A percentile compares a stretch with the other conserved stretches of the same genome.
Conservation (phyloP, 1,284 basidiomycete genomes). For the Retiboletus flavoniger region DNA sequence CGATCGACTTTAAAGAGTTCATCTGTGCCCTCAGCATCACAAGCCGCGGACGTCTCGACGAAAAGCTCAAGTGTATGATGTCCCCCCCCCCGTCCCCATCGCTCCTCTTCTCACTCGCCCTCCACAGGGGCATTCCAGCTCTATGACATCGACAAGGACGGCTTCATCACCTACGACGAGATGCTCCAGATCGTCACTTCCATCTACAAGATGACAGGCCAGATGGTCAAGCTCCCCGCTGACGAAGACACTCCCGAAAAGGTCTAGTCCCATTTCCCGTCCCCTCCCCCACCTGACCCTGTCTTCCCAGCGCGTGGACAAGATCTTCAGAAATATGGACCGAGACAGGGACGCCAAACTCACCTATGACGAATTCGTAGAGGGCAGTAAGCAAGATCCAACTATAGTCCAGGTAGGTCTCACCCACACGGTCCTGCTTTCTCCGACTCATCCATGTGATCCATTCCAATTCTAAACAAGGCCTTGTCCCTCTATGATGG, state of each 20-base stretch:
- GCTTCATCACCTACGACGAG: constrained; percentile 95
- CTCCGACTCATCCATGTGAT: constrained; percentile 18
- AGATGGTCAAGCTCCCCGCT: constrained; percentile 96
- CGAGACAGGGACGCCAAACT: constrained; percentile 85
- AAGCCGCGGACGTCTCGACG: constrained; percentile 89
- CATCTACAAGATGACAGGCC: constrained; percentile 99
- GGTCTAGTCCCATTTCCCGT: constrained; percentile 43
- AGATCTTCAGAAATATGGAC: constrained; percentile 95
- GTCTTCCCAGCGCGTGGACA: constrained; percentile 80
- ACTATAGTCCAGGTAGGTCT: constrained; percentile 89
- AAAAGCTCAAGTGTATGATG: constrained; percentile 93
- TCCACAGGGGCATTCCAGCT: constrained; percentile 95
- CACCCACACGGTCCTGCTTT: constrained; percentile 8
- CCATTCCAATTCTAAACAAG: constrained; percentile 41
- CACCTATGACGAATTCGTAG: constrained; percentile 94
- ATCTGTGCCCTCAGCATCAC: constrained; percentile 97
- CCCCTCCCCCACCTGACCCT: constrained; percentile 12
- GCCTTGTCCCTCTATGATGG: constrained; percentile 79
- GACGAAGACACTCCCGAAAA: constrained; percentile 99
- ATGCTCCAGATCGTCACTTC: constrained; percentile 96
- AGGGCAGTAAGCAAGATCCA: constrained; percentile 96
- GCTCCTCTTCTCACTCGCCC: constrained; percentile 18
- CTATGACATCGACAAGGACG: constrained; percentile 98
- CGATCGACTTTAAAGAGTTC: constrained; percentile 98
- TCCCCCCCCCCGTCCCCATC: constrained; percentile 19